Evolutionary conservation across 2,329 filamentous ascomycete species (phyloP).

Genomic region (Penicillium sp.): DNA sequence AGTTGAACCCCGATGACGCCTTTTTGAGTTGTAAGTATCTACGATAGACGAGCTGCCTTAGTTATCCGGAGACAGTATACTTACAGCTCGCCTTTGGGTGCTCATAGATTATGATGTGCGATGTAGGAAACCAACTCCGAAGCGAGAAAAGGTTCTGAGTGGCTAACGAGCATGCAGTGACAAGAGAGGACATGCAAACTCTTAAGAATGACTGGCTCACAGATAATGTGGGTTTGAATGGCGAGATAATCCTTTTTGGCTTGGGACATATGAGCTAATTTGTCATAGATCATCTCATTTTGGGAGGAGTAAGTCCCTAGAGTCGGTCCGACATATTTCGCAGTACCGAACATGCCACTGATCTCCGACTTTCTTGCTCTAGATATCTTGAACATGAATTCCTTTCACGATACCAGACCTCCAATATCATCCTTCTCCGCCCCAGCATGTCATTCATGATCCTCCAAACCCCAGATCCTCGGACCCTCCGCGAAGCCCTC

Average conservation of each 20-base stretch:
- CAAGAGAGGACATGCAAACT: conserved; percentile 81
- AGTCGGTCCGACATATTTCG: not conserved
- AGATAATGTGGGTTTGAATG: conserved; percentile 68
- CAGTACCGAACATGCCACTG: conserved; percentile 5
- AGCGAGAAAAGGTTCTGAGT: not conserved
- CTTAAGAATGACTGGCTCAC: conserved; percentile 94
- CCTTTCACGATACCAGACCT: conserved; percentile 73
- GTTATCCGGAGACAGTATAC: not conserved
- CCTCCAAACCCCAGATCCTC: conserved; percentile 65
- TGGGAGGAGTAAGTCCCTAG: conserved; percentile 77
- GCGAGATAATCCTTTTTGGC: conserved; percentile 1
- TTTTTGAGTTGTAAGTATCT: conserved; percentile 65
- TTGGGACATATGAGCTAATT: conserved; percentile 23
- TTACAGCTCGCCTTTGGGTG: conserved; percentile 10
- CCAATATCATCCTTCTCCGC: conserved; percentile 83
- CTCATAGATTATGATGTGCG: conserved; percentile 61
- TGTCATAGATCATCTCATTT: conserved; percentile 78
- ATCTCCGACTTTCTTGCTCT: conserved; percentile 4
- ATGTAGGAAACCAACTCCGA: conserved; percentile 44
- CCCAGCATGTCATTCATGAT: conserved; percentile 92
- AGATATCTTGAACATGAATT: conserved; percentile 86
- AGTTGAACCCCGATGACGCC: conserved; percentile 61
- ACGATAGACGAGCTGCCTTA: not conserved
- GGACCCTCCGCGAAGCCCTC: conserved; percentile 63
- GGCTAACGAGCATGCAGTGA: conserved; percentile 57